Evolutionary conservation across 345 rosid species (phyloP), one percentile per base, ranked within the genome.

Genomic region (Lepidium africanum): DNA sequence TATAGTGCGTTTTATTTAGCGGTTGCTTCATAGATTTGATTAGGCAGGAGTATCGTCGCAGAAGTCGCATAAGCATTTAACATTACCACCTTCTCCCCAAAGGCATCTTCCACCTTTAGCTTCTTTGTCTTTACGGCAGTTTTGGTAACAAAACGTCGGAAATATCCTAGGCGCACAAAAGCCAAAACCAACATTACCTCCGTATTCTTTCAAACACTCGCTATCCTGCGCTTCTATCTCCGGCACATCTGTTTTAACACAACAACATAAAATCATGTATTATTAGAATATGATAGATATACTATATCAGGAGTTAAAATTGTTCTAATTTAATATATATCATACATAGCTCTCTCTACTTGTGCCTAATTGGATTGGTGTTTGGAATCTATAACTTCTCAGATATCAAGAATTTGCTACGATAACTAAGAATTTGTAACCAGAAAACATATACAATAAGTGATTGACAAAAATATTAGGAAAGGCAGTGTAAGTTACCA

Each of bases 51-150:
- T 32, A 39, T 62, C 74, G 25, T 33, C 38, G 54, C 78, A 75
- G 39, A 10, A 65, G 39, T 73, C 61, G 41, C 77, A 73, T 36
- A 73, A 65, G 9, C 77, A 73, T 15, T 5, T 65, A 19, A 9
- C 40, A 51, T 27, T 27, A 27, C 32, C 32, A 27, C 9, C 8
- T 0, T 27, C n/a, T 69, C 59, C 65, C 74, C 59, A 69, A 17
- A 1, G 32, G 38, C 78, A 75, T 75, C 47, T 68, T 69, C 78
- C 78, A 23, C 78, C 78, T 25, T 25, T 25, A 17, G 78, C 74
- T 0, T 59, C 64, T 5, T 56, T 75, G 60, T 62, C 55, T 30
- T 19, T 27, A 54, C 78, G 78, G 33, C 78, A 75, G 7, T 40
- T 30, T 9, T 33, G 38, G 10, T 68, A 62, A 27, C 32, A 25